These are phyloP conservation scores for Chalaropsis thielavioides DNA, from an alignment of 2,329 filamentous ascomycete genomes.

Conservation along the genomic window DNA sequence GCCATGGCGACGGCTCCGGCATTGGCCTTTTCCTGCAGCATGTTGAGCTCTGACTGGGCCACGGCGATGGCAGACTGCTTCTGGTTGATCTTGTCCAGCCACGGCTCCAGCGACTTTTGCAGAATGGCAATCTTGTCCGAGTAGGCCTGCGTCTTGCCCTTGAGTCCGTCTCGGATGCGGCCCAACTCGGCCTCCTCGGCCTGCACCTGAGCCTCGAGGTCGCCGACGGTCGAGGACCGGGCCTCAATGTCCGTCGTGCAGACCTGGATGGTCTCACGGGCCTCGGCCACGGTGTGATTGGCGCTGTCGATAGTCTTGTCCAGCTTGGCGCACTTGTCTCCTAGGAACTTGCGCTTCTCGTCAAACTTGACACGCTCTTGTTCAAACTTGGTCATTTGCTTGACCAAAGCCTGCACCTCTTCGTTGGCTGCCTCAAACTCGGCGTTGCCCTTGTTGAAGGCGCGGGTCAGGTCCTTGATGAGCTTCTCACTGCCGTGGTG, in stretches of 20 bases:
- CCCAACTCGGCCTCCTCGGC: conserved; percentile 69
- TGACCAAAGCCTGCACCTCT: conserved; percentile 60
- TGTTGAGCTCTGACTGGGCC: conserved; percentile 84
- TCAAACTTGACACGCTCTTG: conserved; percentile 96
- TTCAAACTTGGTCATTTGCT: conserved; percentile 84
- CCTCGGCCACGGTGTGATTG: conserved; percentile 58
- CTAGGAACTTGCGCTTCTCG: conserved; percentile 90
- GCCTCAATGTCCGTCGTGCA: conserved; percentile 65
- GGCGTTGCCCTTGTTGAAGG: conserved; percentile 68
- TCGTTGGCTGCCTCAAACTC: conserved; percentile 75
- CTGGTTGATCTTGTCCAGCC: conserved; percentile 93
- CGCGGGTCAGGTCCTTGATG: conserved; percentile 78
- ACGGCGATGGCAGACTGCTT: conserved; percentile 91
- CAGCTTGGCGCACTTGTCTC: conserved; percentile 83
- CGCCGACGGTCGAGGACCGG: conserved; percentile 56
- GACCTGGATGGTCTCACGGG: conserved; percentile 62
- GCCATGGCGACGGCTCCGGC: conserved; percentile 71
- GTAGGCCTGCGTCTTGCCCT: conserved; percentile 89
- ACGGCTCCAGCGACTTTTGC: conserved; percentile 88
- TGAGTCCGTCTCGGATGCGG: conserved; percentile 71
- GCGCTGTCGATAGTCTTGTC: conserved; percentile 74
- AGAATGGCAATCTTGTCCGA: conserved; percentile 85
- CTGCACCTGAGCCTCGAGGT: conserved; percentile 62
- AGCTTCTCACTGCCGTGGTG: conserved; percentile 79
- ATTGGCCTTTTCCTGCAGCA: conserved; percentile 77